Base-by-base conservation (phyloP, 192 early-diverging fungal genomes). In the Coemansia sp. region DNA sequence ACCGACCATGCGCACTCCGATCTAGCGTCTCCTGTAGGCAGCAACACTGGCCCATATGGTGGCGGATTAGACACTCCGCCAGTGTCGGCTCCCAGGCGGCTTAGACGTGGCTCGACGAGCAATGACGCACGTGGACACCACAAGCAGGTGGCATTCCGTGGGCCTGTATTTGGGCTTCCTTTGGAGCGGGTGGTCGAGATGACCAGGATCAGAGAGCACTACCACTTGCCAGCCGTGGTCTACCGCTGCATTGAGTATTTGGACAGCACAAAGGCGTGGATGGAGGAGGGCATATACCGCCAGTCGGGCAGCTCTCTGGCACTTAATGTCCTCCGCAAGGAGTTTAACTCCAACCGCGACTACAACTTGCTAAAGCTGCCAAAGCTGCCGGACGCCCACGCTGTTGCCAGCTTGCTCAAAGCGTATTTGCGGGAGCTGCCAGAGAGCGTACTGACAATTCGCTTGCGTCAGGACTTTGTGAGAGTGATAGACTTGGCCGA, bases 171-270 rank as follows among this genome's bases (percentile, higher is more conserved):
- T 85, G 94, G 93, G 2, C 85, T 89, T 9, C 68, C 92, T 2
- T 69, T 98, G 23, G 90, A 94, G 53, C 80, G 82, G 19, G 89
- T 87, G 0, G 82, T 97, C 2, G 80, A 84, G 7, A 64, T 84
- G 10, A 85, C 88, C 5, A 69, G 80, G 19, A 76, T 94, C 18
- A 80, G 81, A 23, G 92, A 93, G 35, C 83, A 81, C 8, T 86
- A 89, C 63, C 83, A 86, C 25, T 77, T 97, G 15, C 96, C 96
- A 17, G 86, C 93, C 3, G 83, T 98, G 26, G 87, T 98, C 2
- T 96, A 88, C 70, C 78, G 96, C 15, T 96, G 94, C 57, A 93
- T 98, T 47, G 94, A 98, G 78, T 98, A 91, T 57, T 65, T 98
- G 42, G 95, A 98, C 65, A 82, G 86, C 3, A 89, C 88, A 63